These are phyloP conservation scores for Phytophthora macrochlamydospora DNA, from an alignment of 352 stramenopile genomes.

Conservation along the genomic window DNA sequence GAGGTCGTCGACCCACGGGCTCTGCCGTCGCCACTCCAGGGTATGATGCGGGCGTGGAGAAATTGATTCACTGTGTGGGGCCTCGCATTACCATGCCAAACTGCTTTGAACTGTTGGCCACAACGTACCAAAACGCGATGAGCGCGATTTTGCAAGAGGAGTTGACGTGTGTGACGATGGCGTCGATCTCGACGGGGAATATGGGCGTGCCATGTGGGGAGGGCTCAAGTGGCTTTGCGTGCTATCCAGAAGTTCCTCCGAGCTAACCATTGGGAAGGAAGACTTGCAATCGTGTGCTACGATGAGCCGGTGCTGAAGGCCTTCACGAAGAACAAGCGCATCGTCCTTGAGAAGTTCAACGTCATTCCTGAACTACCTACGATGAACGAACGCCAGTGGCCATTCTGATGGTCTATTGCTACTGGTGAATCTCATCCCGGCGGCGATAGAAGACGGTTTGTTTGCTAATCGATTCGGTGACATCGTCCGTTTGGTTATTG, in stretches of 20 bases:
- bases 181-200: constrained; percentile 54
- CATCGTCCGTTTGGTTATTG: no score
- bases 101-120: constrained; percentile 42
- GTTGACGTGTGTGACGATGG: constrained; percentile 50
- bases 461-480: no score
- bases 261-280: constrained; percentile 48
- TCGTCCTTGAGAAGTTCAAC: constrained; percentile 45
- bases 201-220: constrained; percentile 30
- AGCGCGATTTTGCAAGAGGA: constrained; percentile 42
- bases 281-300: constrained; percentile 48
- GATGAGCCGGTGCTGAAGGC: constrained; percentile 42
- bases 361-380: constrained; percentile 21
- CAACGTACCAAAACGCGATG: constrained; percentile 53
- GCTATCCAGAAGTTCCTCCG: constrained; percentile 57
- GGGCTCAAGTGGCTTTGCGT: constrained; percentile 37
- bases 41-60: constrained; percentile 48
- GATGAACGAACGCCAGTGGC: not conserved
- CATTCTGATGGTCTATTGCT: constrained; percentile 1
- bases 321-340: constrained; percentile 32
- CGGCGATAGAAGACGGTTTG: not conserved
- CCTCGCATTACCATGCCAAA: constrained; percentile 39
- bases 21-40: constrained; percentile 51
- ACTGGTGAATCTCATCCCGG: not conserved
- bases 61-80: constrained; percentile 65
- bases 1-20: constrained; percentile 29